Evolutionary conservation across 2,329 filamentous ascomycete species (phyloP), one percentile per base, ranked within the genome.

Genomic region (Colletotrichum sp.): DNA sequence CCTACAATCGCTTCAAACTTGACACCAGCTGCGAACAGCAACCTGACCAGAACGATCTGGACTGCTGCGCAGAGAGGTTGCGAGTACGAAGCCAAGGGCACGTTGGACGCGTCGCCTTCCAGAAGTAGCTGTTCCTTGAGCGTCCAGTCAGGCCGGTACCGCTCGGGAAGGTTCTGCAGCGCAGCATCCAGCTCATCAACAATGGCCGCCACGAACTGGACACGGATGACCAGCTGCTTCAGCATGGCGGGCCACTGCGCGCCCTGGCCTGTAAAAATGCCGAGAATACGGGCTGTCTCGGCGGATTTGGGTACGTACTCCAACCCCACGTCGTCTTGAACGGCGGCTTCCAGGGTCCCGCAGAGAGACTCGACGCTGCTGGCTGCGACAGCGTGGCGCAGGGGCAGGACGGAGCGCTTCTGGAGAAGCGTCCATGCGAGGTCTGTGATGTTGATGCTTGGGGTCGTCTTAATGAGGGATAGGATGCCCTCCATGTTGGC

Each of bases 1-100:
- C 48, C 48, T 10, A 52, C 48, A 10, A 52, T n/a, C 16, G 48
- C 16, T 18, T 18, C 21, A 21, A 52, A 52, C 1, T 74, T 64
- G 24, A 88, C 72, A 4, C 83, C 83, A 7, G 83, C 83, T 0
- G 79, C 74, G 0, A 70, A 39, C 2, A 83, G 74, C 2, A 81
- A 67, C 8, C 83, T 79, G 14, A 83, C 78, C 1, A 83, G 70
- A 8, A 79, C 73, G 8, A 84, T 75, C 61, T 52, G 14, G 18
- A 52, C 16, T n/a, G 48, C 48, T 10, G 18, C 18, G 48, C 48
- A 13, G 9, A 52, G 16, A 10, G 48, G 48, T n/a, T 52, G 14
- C 6, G 48, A 52, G 48, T n/a, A 52, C 18, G 18, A 12, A 21
- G 48, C 48, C 21, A n/a, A 12, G 9, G 16, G 18, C 18, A 52